phyloP scores from a whole-genome alignment of 2,329 filamentous ascomycete species.

The Colletotrichum paranaense region DNA sequence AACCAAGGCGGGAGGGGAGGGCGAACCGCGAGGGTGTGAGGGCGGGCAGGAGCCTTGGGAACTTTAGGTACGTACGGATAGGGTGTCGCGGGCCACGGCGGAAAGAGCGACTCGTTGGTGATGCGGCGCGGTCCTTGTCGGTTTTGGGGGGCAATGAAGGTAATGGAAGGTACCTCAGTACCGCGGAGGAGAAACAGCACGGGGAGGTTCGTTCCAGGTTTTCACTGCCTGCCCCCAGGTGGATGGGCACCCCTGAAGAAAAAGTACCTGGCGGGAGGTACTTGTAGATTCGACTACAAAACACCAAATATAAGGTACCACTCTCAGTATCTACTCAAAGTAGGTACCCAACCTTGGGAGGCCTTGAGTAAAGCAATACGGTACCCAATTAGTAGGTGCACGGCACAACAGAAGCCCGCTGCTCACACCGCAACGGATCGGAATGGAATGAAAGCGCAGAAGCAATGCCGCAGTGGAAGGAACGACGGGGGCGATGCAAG shows the following conservation, averaged over 20 bases:
- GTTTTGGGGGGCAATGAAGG: not conserved
- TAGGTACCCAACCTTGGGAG: not conserved
- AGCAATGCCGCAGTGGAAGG: not conserved
- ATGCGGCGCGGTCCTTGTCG: not conserved
- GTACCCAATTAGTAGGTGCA: not conserved
- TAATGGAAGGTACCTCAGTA: not conserved
- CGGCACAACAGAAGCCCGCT: not conserved
- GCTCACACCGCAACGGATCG: conserved; percentile 6
- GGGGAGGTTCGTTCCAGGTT: not conserved
- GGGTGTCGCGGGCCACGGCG: not conserved
- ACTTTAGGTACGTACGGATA: not conserved
- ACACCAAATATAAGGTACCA: not conserved
- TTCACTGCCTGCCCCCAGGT: not conserved
- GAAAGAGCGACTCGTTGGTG: not conserved
- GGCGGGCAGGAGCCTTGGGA: not conserved
- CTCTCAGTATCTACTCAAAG: not conserved
- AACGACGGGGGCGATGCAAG: not conserved
- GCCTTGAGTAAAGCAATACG: not conserved
- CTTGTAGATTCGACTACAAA: not conserved
- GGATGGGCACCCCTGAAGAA: not conserved
- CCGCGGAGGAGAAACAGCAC: not conserved
- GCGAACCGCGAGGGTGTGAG: not conserved
- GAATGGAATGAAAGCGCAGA: not conserved
- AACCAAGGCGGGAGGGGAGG: not conserved
- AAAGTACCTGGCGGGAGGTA: not conserved